phyloP scores from a whole-genome alignment of 257 asterid genomes.

The Penstemon barbatus region DNA sequence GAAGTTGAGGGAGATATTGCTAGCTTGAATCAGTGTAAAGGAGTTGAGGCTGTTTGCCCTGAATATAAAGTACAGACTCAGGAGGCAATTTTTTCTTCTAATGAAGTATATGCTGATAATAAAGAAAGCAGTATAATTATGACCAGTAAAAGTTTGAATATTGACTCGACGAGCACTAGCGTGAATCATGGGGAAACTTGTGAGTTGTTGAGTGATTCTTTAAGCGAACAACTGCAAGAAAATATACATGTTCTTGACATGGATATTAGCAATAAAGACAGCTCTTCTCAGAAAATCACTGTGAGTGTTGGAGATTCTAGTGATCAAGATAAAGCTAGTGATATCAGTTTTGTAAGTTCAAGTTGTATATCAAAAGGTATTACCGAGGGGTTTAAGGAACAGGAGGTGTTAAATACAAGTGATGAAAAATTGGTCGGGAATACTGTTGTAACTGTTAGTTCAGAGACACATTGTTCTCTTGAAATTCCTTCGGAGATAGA shows the following conservation, averaged over 20 bases:
- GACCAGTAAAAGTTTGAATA: slow-evolving; percentile 30
- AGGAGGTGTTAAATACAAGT: slow-evolving; percentile 26
- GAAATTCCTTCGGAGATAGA: slow-evolving; percentile 40
- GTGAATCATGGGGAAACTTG: slow-evolving; percentile 36
- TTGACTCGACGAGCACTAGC: slow-evolving; percentile 32
- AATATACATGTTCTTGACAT: slow-evolving; percentile 34
- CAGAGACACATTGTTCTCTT: slow-evolving; percentile 32
- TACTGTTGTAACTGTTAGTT: slow-evolving; percentile 35
- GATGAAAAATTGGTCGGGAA: slow-evolving; percentile 29
- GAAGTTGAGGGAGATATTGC: slow-evolving; percentile 40
- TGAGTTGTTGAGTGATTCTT: slow-evolving; percentile 37
- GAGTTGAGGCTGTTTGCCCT: slow-evolving; percentile 26
- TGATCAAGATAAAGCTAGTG: slow-evolving; percentile 37
- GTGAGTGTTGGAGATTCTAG: slow-evolving; percentile 34
- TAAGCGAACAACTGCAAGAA: slow-evolving; percentile 37
- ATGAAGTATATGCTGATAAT: slow-evolving; percentile 39
- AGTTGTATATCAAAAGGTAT: slow-evolving; percentile 28
- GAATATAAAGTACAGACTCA: slow-evolving; percentile 35
- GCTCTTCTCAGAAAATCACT: slow-evolving; percentile 35
- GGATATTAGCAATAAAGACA: slow-evolving; percentile 34
- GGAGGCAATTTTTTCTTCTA: slow-evolving; percentile 33
- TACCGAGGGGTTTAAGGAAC: slow-evolving; percentile 33
- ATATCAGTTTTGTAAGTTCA: slow-evolving; percentile 22
- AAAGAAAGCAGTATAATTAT: slow-evolving; percentile 29
- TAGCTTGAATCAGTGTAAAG: slow-evolving; percentile 36